Evolutionary conservation across 306 rosid species (phyloP).

Genomic region (Prosopis cineraria): DNA sequence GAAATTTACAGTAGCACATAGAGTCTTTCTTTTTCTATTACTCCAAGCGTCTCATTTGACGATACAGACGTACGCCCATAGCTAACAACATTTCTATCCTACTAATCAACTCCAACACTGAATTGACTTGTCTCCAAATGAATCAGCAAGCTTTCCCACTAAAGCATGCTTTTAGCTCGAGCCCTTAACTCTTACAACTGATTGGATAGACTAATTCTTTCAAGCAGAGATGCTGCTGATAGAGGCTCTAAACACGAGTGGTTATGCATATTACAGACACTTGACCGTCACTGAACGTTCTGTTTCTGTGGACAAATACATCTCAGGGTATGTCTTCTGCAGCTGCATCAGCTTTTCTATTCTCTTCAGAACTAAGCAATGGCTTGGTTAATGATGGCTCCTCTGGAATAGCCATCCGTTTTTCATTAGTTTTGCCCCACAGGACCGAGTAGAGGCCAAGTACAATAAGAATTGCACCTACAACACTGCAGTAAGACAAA

Average conservation of each 20-base stretch:
- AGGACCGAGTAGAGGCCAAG: constrained; percentile 66
- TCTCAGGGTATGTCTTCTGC: constrained; percentile 52
- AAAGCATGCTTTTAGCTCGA: constrained; percentile 24
- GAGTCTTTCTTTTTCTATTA: constrained; percentile 9
- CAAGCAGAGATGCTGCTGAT: constrained; percentile 5
- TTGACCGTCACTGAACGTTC: background rate
- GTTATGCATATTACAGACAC: background rate
- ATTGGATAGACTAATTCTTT: constrained; percentile 5
- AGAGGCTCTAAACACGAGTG: background rate
- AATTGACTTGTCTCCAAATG: background rate
- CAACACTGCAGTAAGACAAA: constrained; percentile 43
- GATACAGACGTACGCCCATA: background rate
- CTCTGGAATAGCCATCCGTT: constrained; percentile 16
- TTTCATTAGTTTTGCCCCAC: constrained; percentile 64
- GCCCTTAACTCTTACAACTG: constrained; percentile 20
- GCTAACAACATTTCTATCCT: constrained; percentile 15
- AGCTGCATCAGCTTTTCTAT: constrained; percentile 26
- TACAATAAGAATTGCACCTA: constrained; percentile 63
- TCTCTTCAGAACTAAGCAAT: constrained; percentile 43
- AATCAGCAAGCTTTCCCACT: constrained; percentile 17
- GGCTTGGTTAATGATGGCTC: constrained; percentile 49
- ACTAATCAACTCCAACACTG: background rate
- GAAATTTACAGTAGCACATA: background rate
- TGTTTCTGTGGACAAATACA: constrained; percentile 22
- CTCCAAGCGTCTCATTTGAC: constrained; percentile 17